Percentiles rank a stretch among this genome's conserved stretches.
These are phyloP conservation scores for Phalaenopsis equestris DNA, from an alignment of 106 monocot species.

Conservation along the genomic window DNA sequence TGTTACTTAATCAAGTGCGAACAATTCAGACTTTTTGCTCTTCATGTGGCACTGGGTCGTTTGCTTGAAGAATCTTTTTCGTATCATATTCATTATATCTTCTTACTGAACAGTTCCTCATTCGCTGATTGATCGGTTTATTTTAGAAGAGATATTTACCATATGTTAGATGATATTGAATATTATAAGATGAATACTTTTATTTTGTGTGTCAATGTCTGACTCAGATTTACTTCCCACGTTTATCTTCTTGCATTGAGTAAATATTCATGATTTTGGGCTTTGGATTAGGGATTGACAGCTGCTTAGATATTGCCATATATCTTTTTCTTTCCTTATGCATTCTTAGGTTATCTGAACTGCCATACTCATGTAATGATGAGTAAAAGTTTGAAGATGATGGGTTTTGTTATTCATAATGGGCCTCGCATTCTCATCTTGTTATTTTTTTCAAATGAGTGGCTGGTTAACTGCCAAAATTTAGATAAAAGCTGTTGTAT, in stretches of 20 bases:
- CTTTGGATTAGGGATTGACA: not conserved
- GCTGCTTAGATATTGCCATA: not conserved
- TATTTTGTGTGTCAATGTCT: not conserved
- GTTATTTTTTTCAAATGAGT: not conserved
- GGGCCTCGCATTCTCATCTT: not conserved
- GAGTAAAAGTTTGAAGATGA: not conserved
- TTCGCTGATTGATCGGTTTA: not conserved
- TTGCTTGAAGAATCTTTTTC: not conserved
- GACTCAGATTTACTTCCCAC: not conserved
- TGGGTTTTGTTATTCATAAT: not conserved
- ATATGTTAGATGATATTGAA: not conserved
- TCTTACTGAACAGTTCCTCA: not conserved
- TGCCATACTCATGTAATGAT: not conserved
- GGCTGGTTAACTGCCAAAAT: not conserved
- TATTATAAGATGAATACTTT: not conserved
- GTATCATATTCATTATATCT: not conserved
- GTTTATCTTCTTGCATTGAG: not conserved
- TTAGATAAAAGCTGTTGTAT: not conserved
- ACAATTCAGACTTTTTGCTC: not conserved
- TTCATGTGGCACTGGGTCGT: not conserved
- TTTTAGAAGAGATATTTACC: slow-evolving; percentile 1
- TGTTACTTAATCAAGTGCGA: not conserved
- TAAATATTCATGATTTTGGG: not conserved
- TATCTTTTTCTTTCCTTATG: not conserved
- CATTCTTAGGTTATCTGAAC: not conserved